Evolutionary conservation across 805 yeast genomes (phyloP).

Genomic region (Sugiyamaella americana): DNA sequence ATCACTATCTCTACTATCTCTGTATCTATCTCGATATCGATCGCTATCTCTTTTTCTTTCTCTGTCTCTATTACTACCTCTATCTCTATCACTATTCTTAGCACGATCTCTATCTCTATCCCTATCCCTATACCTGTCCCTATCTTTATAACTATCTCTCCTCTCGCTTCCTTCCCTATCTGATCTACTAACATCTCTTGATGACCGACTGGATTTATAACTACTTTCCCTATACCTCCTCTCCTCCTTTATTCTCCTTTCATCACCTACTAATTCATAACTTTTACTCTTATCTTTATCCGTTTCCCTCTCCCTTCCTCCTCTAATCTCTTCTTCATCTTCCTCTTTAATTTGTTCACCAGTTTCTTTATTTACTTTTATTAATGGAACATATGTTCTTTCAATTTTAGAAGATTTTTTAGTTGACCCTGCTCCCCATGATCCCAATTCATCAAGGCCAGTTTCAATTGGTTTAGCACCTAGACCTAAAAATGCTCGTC

Average conservation of each 20-base stretch:
- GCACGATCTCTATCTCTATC: neutral
- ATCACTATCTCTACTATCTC: neutral
- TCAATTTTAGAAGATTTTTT: conserved; percentile 17
- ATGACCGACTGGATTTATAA: neutral
- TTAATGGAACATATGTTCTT: conserved; percentile 35
- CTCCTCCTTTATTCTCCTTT: neutral
- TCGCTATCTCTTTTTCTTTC: conserved; percentile 1
- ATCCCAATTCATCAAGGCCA: conserved; percentile 26
- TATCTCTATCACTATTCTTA: neutral
- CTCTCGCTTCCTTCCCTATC: neutral
- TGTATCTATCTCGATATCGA: neutral
- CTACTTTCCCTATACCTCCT: too few species aligned
- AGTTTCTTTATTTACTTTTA: conserved; percentile 26
- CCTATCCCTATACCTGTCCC: conserved; percentile 3
- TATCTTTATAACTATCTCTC: conserved; percentile 1
- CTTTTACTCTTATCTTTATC: neutral
- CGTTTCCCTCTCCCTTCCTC: neutral
- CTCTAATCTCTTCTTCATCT: conserved; percentile 2
- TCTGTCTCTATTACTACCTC: conserved; percentile 4
- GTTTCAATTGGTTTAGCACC: conserved; percentile 39
- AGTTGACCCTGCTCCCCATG: conserved; percentile 31
- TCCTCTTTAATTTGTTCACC: conserved; percentile 23
- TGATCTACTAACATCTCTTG: neutral
- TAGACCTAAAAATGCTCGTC: conserved; percentile 44
- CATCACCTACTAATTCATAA: too few species aligned